phyloP scores from a whole-genome alignment of 2,329 filamentous ascomycete genomes.

The Fusarium sp. region DNA sequence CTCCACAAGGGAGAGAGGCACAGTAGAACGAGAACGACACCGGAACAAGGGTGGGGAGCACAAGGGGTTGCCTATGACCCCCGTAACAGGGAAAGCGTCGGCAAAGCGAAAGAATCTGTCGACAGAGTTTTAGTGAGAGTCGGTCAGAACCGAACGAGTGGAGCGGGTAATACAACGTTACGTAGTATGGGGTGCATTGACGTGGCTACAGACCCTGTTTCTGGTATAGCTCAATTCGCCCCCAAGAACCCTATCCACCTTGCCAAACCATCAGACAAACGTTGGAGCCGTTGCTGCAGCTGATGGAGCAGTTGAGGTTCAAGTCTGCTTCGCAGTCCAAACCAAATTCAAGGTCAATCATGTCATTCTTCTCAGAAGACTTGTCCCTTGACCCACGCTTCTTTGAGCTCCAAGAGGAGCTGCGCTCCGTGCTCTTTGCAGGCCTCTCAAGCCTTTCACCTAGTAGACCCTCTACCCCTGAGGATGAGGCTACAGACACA shows the following conservation, averaged over 20 bases:
- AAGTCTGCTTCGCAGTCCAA: not conserved
- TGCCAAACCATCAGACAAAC: not conserved
- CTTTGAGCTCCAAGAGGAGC: constrained; percentile 58
- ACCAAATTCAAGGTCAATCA: not conserved
- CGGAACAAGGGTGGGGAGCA: not conserved
- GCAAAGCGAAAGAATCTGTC: not conserved
- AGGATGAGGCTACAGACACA: constrained; percentile 27
- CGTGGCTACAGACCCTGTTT: not conserved
- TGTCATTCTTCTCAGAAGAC: constrained; percentile 47
- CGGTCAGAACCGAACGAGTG: not conserved
- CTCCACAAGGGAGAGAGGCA: not conserved
- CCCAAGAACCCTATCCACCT: not conserved
- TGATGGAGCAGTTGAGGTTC: not conserved
- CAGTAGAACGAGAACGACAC: too few relatives aligned
- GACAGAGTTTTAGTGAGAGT: not conserved
- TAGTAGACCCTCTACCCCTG: constrained; percentile 47
- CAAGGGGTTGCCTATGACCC: not conserved
- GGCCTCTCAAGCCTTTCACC: constrained; percentile 44
- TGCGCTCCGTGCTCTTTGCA: constrained; percentile 57
- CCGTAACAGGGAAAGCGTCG: not conserved
- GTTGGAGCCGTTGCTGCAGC: not conserved
- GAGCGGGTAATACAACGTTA: not conserved
- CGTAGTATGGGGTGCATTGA: not conserved
- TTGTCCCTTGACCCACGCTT: constrained; percentile 55
- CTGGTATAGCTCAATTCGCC: not conserved